These are phyloP conservation scores for Coffea eugenioides DNA, from an alignment of 257 asterid species.

Conservation along the genomic window DNA sequence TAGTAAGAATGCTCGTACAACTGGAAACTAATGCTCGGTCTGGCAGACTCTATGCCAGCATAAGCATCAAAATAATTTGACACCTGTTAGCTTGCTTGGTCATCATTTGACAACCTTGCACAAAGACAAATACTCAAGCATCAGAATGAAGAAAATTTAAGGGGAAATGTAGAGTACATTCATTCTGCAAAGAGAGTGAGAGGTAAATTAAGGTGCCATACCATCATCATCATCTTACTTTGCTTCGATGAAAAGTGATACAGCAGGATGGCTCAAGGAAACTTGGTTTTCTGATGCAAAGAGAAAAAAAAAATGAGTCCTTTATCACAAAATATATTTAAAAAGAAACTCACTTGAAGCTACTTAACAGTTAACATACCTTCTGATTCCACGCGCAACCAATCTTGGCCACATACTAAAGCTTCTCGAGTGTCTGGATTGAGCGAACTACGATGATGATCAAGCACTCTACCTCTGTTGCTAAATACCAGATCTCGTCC, in stretches of 20 bases:
- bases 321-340: background rate
- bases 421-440: conserved; percentile 84
- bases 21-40: background rate
- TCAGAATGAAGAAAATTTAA: background rate
- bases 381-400: conserved; percentile 72
- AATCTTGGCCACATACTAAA: conserved; percentile 88
- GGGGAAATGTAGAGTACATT: no score
- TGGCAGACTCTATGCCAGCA: background rate
- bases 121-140: conserved; percentile 7
- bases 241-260: conserved; percentile 50
- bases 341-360: conserved; percentile 7
- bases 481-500: conserved; percentile 67
- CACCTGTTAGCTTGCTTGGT: conserved; percentile 5
- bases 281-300: conserved; percentile 35
- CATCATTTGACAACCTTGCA: conserved; percentile 18
- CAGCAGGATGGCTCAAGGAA: conserved; percentile 41
- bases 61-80: conserved; percentile 3
- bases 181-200: background rate
- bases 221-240: conserved; percentile 23
- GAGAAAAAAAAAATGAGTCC: background rate
- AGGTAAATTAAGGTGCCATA: background rate
- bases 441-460: conserved; percentile 51
- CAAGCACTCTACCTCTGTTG: conserved; percentile 67
- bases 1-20: background rate
- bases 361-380: conserved; percentile 32